phyloP scores from a whole-genome alignment of 192 early-diverging fungal genomes.

The Gryganskiella cystojenkinii region DNA sequence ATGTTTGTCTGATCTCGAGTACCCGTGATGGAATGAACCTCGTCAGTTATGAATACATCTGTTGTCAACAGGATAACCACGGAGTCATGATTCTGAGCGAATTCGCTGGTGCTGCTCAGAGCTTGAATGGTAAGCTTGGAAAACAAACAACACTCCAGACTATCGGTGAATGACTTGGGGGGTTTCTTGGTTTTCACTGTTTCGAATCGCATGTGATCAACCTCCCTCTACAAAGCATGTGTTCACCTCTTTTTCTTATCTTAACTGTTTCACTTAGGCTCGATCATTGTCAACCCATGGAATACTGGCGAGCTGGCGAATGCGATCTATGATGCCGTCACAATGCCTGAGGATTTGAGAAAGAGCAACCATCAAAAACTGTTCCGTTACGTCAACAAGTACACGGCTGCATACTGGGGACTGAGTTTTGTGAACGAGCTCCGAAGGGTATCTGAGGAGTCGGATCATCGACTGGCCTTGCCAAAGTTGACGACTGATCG shows the following conservation, averaged over 20 bases:
- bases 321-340: constrained; percentile 91
- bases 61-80: constrained; percentile 90
- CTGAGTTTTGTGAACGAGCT: constrained; percentile 93
- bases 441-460: constrained; percentile 65
- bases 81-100: constrained; percentile 97
- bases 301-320: constrained; percentile 95
- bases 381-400: constrained; percentile 92
- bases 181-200: constrained; percentile 6
- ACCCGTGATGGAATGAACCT: constrained; percentile 99
- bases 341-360: constrained; percentile 86
- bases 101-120: constrained; percentile 99
- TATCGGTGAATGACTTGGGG: neutral
- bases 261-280: constrained; percentile 72
- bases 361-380: constrained; percentile 91
- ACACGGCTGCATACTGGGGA: constrained; percentile 99
- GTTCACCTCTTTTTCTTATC: constrained; percentile 1
- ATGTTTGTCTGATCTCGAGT: constrained; percentile 96
- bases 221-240: neutral
- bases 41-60: constrained; percentile 98
- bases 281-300: constrained; percentile 99
- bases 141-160: neutral
- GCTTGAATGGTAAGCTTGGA: constrained; percentile 79
- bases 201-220: neutral
- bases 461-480: constrained; percentile 68
- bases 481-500: constrained; percentile 65